Evolutionary conservation across 2,329 filamentous ascomycete species (phyloP), one percentile per base, ranked within the genome.

Genomic region (Cladobotryum mycophilum): DNA sequence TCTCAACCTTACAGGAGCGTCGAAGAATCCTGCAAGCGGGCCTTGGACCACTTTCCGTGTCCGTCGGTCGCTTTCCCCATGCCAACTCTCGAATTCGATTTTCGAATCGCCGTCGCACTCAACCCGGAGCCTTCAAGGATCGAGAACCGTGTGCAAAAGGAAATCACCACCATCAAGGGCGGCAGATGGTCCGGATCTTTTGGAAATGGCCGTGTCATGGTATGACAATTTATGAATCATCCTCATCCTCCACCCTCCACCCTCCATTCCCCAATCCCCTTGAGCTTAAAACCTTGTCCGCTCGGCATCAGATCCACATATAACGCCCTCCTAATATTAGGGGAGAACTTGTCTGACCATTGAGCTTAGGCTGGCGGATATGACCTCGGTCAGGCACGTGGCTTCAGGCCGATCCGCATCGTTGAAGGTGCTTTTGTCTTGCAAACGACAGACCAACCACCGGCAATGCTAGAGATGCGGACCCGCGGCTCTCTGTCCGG

Each of bases 371-470:
- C 68, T 42, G 70, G 70, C 42, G 70, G 70, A 44, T 71, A 72
- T 59, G 70, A 72, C 58, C 64, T 72, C 46, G 68, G 68, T 37
- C 68, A 71, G 49, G 68, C 68, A 42, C 62, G 68, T 15, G 68
- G 68, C 25, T 71, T 71, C 52, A 58, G 68, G 25, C 68, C 68
- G 44, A 70, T 71, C 58, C 67, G 68, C 54, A 68, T 71, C 45
- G 67, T 76, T 38, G 73, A 77, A 57, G 74, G 72, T n/a, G 72
- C 69, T 33, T 78, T 76, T 58, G 67, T 78, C 46, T 63, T 78
- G 35, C 67, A 74, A 53, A 78, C 74, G 3, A 65, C 69, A 42
- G 75, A 78, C 54, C 67, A 71, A 36, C 65, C 68, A 3, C 73
- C 74, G 11, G 76, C 76, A 25, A 69, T 71, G 64, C 63, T 72